Evolutionary conservation across 2,329 filamentous ascomycete species (phyloP), one percentile per base, ranked within the genome.

Genomic region (Colletotrichum destructivum): DNA sequence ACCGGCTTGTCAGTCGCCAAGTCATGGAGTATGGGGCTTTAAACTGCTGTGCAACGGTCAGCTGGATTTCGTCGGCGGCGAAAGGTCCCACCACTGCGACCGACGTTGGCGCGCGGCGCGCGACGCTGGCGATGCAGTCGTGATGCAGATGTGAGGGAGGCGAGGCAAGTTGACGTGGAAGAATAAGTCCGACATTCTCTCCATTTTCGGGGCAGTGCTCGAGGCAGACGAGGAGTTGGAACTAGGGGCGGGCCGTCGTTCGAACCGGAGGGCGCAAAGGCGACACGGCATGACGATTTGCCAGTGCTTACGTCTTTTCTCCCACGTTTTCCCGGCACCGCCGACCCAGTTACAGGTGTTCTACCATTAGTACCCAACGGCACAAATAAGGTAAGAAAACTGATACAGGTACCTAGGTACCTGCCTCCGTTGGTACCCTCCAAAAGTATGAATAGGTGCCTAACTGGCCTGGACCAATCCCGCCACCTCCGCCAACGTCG

Each of bases 41-140:
- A 55, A 38, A 38, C 52, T 59, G 64, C 59, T 54, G 59, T 63
- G 64, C 52, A 68, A 42, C 54, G 64, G 69, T 60, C 65, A 72
- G 40, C 69, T 35, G 38, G 18, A 71, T 69, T 63, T 31, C 13
- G 35, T 13, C 40, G 42, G 31, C 18, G 9, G 35, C 35, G 35
- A 49, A 15, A 35, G 46, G 46, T 40, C 56, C 55, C 49, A 35
- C 63, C 56, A 51, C 51, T 52, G 52, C 46, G 38, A 40, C 49
- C 18, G 54, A 40, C 18, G 35, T 16, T 21, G 16, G 11, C n/a
- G 47, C 21, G 52, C 42, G 31, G 46, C 21, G 18, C 12, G 35
- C 51, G 44, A 26, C 5, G 63, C 51, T 61, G 62, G 63, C 63
- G 68, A 70, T 56, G 62, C 67, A 63, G 66, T 62, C 12, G 21